These are phyloP conservation scores for Verbena officinalis DNA, from an alignment of 257 asterid genomes.

Conservation along the genomic window DNA sequence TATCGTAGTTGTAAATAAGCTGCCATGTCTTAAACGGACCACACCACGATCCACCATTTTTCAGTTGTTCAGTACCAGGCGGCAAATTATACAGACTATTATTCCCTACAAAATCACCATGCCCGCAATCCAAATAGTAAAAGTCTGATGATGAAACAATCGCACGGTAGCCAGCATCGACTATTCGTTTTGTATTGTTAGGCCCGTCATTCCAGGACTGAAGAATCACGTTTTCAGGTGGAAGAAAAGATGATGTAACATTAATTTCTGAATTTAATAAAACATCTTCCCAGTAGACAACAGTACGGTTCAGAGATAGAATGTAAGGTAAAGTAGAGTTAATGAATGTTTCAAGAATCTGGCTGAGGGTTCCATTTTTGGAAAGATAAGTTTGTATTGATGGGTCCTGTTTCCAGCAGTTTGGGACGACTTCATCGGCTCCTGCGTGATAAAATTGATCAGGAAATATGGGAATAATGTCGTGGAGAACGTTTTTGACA, in stretches of 20 bases:
- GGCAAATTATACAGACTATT: conserved; percentile 56
- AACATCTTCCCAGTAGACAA: conserved; percentile 92
- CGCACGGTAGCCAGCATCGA: conserved; percentile 63
- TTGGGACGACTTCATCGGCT: conserved; percentile 76
- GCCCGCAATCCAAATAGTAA: conserved; percentile 91
- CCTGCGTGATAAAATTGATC: conserved; percentile 81
- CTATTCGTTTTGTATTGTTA: conserved; percentile 62
- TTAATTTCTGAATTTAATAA: conserved; percentile 51
- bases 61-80: conserved; percentile 52
- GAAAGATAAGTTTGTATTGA: conserved; percentile 53
- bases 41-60: conserved; percentile 94
- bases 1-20: conserved; percentile 76
- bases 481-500: conserved; percentile 57
- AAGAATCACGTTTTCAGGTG: conserved; percentile 56
- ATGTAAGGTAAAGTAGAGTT: conserved; percentile 74
- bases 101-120: conserved; percentile 78
- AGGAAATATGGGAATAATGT: conserved; percentile 66
- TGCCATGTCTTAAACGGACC: conserved; percentile 97
- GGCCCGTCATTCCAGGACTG: conserved; percentile 94
- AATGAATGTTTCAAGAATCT: conserved; percentile 65
- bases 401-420: conserved; percentile 80
- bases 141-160: conserved; percentile 80
- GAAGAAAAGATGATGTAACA: conserved; percentile 61
- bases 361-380: conserved; percentile 69
- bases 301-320: conserved; percentile 68